Evolutionary conservation across 768 basidiomycete species (phyloP).

Genomic region (Collybiopsis confluens): DNA sequence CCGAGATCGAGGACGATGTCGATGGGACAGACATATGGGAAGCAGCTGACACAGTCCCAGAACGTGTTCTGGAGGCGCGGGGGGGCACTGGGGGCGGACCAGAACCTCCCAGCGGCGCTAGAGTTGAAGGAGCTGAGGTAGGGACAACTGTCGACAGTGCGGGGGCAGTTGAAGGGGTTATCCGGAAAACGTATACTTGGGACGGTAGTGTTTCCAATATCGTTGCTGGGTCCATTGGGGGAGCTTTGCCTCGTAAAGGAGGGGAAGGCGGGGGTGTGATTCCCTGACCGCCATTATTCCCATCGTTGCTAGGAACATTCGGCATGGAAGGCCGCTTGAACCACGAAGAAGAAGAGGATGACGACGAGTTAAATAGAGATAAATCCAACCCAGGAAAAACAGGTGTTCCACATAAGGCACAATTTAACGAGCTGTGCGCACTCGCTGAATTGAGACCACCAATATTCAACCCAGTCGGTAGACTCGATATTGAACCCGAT

Average conservation of each 20-base stretch:
- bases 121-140: slow-evolving; percentile 13
- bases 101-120: background rate
- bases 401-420: slow-evolving; percentile 73
- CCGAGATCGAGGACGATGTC: slow-evolving; percentile 28
- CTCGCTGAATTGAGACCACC: slow-evolving; percentile 18
- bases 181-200: slow-evolving; percentile 11
- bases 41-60: slow-evolving; percentile 3
- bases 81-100: background rate
- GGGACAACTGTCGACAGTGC: background rate
- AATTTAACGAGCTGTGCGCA: slow-evolving; percentile 28
- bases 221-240: slow-evolving; percentile 8
- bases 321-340: slow-evolving; percentile 46
- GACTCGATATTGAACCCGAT: slow-evolving; percentile 23
- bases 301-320: background rate
- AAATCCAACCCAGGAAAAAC: slow-evolving; percentile 35
- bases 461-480: slow-evolving; percentile 38
- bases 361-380: background rate
- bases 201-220: background rate
- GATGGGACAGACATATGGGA: slow-evolving; percentile 19
- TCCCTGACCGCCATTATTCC: background rate
- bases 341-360: slow-evolving; percentile 18
- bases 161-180: background rate
- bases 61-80: background rate
- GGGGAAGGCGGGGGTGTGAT: slow-evolving; percentile 28
- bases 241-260: slow-evolving; percentile 25